Conservation (phyloP, 2,329 filamentous ascomycete species). For the Clarireedia paspali region DNA sequence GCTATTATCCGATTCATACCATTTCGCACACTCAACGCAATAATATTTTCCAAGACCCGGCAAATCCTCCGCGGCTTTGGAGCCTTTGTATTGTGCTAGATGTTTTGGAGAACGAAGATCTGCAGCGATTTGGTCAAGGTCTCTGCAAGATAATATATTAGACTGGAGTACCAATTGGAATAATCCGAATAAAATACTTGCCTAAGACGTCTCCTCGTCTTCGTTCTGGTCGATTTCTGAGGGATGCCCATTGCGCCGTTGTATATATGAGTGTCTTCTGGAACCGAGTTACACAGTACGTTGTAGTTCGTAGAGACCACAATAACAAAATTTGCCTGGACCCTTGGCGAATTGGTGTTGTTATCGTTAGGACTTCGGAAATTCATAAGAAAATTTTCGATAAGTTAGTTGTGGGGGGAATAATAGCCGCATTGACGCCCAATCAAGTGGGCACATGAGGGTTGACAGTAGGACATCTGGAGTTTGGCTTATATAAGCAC, state of each 20-base stretch:
- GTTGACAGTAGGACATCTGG: too few species aligned
- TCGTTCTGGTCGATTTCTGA: slow-evolving; percentile 59
- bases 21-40: slow-evolving; percentile 91
- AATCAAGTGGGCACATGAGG: too few species aligned
- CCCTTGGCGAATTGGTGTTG: too few species aligned
- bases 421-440: too few species aligned
- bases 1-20: slow-evolving; percentile 81
- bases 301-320: not conserved
- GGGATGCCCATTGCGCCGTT: slow-evolving; percentile 54
- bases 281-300: not conserved
- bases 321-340: not conserved
- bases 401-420: too few species aligned
- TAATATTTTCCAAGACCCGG: slow-evolving; percentile 81
- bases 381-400: too few species aligned
- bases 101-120: slow-evolving; percentile 76
- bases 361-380: too few species aligned
- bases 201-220: slow-evolving; percentile 67
- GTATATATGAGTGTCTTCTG: not conserved
- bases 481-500: too few species aligned
- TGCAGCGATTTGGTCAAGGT: slow-evolving; percentile 84
- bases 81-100: slow-evolving; percentile 67
- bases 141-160: slow-evolving; percentile 44
- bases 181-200: slow-evolving; percentile 26
- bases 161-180: not conserved
- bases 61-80: slow-evolving; percentile 77